Base-by-base conservation (phyloP, 768 basidiomycete genomes). In the Mycena maculata region DNA sequence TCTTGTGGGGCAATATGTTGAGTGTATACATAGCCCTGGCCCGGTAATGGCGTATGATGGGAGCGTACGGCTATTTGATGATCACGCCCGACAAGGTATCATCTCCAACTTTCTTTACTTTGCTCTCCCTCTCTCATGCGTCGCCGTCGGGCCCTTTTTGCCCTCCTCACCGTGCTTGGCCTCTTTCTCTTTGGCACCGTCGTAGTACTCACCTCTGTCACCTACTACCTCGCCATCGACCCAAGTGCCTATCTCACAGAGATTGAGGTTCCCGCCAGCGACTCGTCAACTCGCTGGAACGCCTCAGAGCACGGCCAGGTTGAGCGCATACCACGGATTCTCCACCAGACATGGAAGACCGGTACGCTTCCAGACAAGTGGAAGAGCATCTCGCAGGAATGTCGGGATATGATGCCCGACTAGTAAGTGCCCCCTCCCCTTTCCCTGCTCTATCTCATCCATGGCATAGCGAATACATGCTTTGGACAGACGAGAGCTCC, bases 301-400 rank as follows among this genome's bases (percentile, higher is more conserved):
- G 86, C 89, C 27, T 77, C 90, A 5, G 82, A 87, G 27, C 86
- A 89, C 71, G 85, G 83, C 63, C 82, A 84, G 68, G 81, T 87
- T 41, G 93, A 98, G 75, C 88, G 86, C 71, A 90, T 99, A 39
- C 98, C 96, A 4, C 87, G 94, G 55, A 93, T 99, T 63, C 87
- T 99, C 52, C 98, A 99, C 79, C 97, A 98, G 86, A 99, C 98
- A 25, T 99, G 98, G 98, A 98, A 96, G 84, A 90, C 92, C 12
- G 92, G 96, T 60, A 87, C 86, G 0, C 83, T 99, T 25, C 98
- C 98, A 3, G 79, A 83, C 47, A 86, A 87, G 66, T 99, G 96
- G 96, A 86, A 87, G 67, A 82, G 80, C 42, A 85, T 96, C 48
- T 95, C 95, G 28, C 86, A 94, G 76, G 89, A 84, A 30, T 99